Evolutionary conservation across 768 basidiomycete genomes (phyloP).

Genomic region (Serendipita sp.): DNA sequence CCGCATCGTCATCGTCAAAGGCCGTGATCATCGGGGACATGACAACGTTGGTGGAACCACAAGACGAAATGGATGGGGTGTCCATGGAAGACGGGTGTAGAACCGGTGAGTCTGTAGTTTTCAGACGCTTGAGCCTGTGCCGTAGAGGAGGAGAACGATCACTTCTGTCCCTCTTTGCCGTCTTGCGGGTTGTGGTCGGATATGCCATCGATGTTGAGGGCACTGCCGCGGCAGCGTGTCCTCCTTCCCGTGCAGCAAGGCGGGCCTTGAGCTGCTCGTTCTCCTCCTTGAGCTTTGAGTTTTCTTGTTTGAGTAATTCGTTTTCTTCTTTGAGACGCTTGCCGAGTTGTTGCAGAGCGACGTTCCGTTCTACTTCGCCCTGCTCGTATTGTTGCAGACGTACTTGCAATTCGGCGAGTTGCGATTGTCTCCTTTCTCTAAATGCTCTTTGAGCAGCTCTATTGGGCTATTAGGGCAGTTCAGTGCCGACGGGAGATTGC

Average conservation of each 20-base stretch:
- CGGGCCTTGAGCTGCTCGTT: constrained; percentile 8
- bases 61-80: constrained; percentile 35
- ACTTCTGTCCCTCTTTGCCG: constrained; percentile 17
- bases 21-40: background rate
- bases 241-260: background rate
- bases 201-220: background rate
- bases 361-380: constrained; percentile 78
- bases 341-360: constrained; percentile 67
- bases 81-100: background rate
- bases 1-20: background rate
- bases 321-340: constrained; percentile 82
- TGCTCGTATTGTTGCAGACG: constrained; percentile 75
- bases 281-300: constrained; percentile 36
- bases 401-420: constrained; percentile 75
- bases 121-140: constrained; percentile 12
- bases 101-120: background rate
- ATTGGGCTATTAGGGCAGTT: constrained; percentile 8
- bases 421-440: constrained; percentile 76
- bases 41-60: constrained; percentile 28
- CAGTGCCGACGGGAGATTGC: constrained; percentile 11
- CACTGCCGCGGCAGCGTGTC: background rate
- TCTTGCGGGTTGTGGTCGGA: background rate
- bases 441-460: constrained; percentile 85
- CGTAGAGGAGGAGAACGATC: constrained; percentile 23
- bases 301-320: constrained; percentile 54